Percentiles rank a stretch among this genome's conserved stretches.
phyloP scores from a whole-genome alignment of 2,329 filamentous ascomycete species.

The Hymenoscyphus fraxineus region DNA sequence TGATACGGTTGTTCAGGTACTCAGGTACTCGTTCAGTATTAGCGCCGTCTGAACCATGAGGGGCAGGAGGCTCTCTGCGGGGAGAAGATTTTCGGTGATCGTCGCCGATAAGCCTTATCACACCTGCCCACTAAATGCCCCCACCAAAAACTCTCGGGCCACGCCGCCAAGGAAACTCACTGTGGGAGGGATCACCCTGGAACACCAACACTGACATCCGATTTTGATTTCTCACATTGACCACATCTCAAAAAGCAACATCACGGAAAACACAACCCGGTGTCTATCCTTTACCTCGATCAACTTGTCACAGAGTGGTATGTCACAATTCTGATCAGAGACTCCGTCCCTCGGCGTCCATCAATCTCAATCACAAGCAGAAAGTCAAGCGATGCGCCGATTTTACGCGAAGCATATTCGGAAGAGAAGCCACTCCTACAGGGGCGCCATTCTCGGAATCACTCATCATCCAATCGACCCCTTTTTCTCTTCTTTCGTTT shows the following conservation, averaged over 20 bases:
- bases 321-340: background rate
- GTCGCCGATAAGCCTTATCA: background rate
- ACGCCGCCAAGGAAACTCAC: background rate
- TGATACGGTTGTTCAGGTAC: too few species aligned
- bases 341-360: too few species aligned
- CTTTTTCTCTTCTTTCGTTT: background rate
- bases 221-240: background rate
- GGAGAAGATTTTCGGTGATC: background rate
- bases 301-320: background rate
- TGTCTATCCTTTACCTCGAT: background rate
- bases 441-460: constrained; percentile 12
- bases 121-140: background rate
- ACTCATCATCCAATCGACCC: constrained; percentile 17
- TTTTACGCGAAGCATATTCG: background rate
- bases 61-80: background rate
- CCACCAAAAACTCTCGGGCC: background rate
- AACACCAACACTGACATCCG: background rate
- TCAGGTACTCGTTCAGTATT: background rate
- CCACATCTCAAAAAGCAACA: background rate
- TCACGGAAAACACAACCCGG: background rate
- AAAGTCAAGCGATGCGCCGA: background rate
- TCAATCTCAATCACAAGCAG: background rate
- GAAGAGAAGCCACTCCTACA: constrained; percentile 3
- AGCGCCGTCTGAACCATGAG: background rate
- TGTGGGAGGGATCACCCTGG: background rate